phyloP scores from a whole-genome alignment of 164 flowering plant species.

The Sextonia rubra region DNA sequence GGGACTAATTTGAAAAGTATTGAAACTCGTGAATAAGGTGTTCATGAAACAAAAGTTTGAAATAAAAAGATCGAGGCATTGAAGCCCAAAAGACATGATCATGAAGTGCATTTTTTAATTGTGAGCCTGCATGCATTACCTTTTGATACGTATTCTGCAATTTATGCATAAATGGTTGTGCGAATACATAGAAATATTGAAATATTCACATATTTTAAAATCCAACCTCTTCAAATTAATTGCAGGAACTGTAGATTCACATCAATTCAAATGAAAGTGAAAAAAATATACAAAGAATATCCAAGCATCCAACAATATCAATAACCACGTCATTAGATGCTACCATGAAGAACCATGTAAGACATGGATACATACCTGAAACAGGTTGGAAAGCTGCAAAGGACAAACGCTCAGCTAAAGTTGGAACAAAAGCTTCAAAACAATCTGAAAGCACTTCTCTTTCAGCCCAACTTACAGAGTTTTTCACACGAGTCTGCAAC shows the following conservation, averaged over 20 bases:
- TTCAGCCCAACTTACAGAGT: conserved; percentile 62
- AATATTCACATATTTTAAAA: no score
- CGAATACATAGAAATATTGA: no score
- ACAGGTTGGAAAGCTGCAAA: conserved; percentile 65
- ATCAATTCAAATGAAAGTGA: no score
- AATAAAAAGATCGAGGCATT: not conserved
- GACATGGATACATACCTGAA: conserved; percentile 34
- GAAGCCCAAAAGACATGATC: not conserved
- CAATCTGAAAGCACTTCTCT: conserved; percentile 31
- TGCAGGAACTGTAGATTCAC: no score
- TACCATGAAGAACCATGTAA: not conserved
- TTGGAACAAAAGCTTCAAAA: conserved; percentile 42
- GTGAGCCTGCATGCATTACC: not conserved
- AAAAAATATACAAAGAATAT: no score
- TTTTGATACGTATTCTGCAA: no score
- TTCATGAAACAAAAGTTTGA: not conserved
- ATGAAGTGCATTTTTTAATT: not conserved
- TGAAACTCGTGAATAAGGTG: no score
- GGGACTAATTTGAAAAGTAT: no score
- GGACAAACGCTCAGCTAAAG: conserved; percentile 54
- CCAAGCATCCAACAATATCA: not conserved
- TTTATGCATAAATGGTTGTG: no score
- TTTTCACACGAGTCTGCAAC: conserved; percentile 50
- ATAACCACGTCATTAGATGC: not conserved
- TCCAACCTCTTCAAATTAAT: no score